phyloP scores from a whole-genome alignment of 345 rosid species.

The Syzygium aromaticum region DNA sequence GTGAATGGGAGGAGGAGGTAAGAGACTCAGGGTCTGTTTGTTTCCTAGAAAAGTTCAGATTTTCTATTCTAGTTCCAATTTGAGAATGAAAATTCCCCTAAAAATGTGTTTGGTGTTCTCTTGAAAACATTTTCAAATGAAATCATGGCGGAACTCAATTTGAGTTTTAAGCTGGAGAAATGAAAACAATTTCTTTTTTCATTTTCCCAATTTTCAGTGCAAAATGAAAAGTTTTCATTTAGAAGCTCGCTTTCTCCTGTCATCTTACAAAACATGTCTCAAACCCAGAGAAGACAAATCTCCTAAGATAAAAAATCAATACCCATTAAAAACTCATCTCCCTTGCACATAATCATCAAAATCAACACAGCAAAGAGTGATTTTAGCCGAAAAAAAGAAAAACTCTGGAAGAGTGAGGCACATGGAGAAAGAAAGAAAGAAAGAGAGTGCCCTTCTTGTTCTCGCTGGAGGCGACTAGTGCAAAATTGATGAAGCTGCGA shows the following conservation, averaged over 20 bases:
- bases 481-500: not conserved
- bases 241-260: not conserved
- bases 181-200: not conserved
- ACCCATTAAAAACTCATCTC: not conserved
- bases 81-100: not conserved
- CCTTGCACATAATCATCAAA: not conserved
- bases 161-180: not conserved
- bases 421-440: not conserved
- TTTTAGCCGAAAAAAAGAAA: not conserved
- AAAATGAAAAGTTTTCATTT: not conserved
- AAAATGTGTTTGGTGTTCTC: not conserved
- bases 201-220: not conserved
- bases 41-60: not conserved
- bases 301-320: not conserved
- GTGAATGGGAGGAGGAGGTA: conserved; percentile 40
- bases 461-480: not conserved
- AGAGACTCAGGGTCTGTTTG: not conserved
- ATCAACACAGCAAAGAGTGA: not conserved
- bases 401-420: not conserved
- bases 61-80: not conserved
- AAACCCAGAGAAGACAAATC: not conserved
- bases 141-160: not conserved
- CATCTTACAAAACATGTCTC: not conserved
- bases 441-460: not conserved
- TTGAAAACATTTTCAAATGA: not conserved